Evolutionary conservation across 2,329 filamentous ascomycete species (phyloP).

Genomic region (Phoma sp.): DNA sequence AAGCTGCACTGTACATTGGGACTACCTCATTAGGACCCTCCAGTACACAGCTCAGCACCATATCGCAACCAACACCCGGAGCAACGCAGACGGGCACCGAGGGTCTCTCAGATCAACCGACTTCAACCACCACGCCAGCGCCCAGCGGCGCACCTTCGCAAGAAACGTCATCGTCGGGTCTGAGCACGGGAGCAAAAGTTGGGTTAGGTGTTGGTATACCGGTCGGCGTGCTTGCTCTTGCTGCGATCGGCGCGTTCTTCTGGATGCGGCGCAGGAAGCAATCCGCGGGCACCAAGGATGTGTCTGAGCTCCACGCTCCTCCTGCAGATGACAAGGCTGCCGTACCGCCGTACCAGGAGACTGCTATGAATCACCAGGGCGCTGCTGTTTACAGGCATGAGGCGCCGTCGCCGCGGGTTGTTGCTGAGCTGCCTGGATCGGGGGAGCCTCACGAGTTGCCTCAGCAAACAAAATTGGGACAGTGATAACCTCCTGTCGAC

Average conservation of each 20-base stretch:
- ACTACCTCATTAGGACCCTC: not conserved
- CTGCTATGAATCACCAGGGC: not conserved
- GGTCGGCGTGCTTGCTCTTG: constrained; percentile 11
- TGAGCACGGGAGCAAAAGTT: constrained; percentile 13
- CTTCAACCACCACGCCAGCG: not conserved
- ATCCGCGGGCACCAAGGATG: not conserved
- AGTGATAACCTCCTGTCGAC: not conserved
- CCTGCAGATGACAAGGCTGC: not conserved
- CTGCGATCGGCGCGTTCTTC: constrained; percentile 12
- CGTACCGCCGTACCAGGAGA: constrained; percentile 1
- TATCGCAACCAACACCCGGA: not conserved
- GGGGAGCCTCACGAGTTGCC: not conserved
- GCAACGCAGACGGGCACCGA: not conserved
- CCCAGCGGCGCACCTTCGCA: not conserved
- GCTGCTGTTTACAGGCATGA: constrained; percentile 1
- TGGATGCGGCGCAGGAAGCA: not conserved
- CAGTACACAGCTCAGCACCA: not conserved
- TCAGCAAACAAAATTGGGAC: not conserved
- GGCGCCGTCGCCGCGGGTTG: not conserved
- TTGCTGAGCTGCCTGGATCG: constrained; percentile 1
- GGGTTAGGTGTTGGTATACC: constrained; percentile 14
- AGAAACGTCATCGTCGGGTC: not conserved
- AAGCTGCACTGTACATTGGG: constrained; percentile 1
- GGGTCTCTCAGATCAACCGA: not conserved
- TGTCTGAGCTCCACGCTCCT: not conserved